Evolutionary conservation across 345 rosid genomes (phyloP).

Genomic region (Limnanthes douglasii): DNA sequence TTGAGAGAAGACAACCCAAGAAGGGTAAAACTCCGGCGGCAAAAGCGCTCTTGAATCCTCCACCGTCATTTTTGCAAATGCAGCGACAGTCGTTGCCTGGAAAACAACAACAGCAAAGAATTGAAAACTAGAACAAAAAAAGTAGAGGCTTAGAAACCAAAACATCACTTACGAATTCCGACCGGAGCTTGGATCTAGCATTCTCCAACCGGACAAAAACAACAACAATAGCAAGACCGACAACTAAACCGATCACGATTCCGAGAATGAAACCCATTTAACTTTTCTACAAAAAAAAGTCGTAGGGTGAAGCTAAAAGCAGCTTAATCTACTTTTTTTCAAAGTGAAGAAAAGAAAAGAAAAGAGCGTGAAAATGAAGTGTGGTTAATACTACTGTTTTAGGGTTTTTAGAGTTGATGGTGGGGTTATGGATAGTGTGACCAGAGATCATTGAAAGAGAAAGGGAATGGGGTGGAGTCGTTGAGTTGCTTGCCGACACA

Average conservation of each 20-base stretch:
- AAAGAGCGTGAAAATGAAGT: too few relatives aligned
- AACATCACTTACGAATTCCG: constrained; percentile 48
- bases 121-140: neutral
- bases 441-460: too few relatives aligned
- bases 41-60: constrained; percentile 85
- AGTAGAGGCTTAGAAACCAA: neutral
- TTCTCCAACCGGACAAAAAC: constrained; percentile 73
- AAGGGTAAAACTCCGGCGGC: constrained; percentile 67
- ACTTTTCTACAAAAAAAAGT: too few relatives aligned
- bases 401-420: too few relatives aligned
- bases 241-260: constrained; percentile 40
- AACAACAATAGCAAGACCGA: constrained; percentile 55
- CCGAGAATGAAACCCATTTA: constrained; percentile 62
- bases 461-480: too few relatives aligned
- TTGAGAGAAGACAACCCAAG: constrained; percentile 96
- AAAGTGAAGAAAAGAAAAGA: too few relatives aligned
- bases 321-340: too few relatives aligned
- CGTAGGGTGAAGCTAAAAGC: too few relatives aligned
- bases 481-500: too few relatives aligned
- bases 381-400: too few relatives aligned
- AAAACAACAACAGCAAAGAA: neutral
- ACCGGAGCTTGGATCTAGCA: constrained; percentile 71
- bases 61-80: constrained; percentile 93
- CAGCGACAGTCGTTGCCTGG: constrained; percentile 79
- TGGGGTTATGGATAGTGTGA: too few relatives aligned